Evolutionary conservation across 2,329 filamentous ascomycete species (phyloP), one percentile per base, ranked within the genome.

Genomic region (Paracoccidioides brasiliensis): DNA sequence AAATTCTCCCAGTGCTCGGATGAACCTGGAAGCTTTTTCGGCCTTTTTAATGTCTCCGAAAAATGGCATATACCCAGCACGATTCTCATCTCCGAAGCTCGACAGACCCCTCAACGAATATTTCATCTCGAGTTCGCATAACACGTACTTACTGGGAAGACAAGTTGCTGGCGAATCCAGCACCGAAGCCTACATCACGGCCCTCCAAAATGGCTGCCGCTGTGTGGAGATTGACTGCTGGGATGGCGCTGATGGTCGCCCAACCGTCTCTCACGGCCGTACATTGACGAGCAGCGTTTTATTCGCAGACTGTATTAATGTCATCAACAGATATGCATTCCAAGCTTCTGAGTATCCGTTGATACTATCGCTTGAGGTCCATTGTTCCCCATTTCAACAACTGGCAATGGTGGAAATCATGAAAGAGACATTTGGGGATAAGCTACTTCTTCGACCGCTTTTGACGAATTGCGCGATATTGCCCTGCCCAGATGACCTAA

Each of bases 191-290:
- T 98, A 98, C 72, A 94, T 97, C 63, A 83, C 84, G 7, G 88
- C 90, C 3, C 79, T 98, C 5, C 84, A 88, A 60, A 85, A 88
- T 58, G 90, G 90, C 7, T 98, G 93, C 68, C 86, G 93, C 52
- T 97, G 93, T 69, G 85, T 98, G 48, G 93, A 98, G 72, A 89
- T 98, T 53, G 93, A 98, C 71, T 97, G 91, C 71, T 98, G 93
- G 93, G 90, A 98, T 70, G 93, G 93, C 14, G 80, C 81, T 53
- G 86, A 95, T 66, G 89, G 88, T 42, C 82, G 88, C 64, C 93
- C 93, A 0, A 82, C 90, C 54, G 93, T 98, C 37, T 90, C 88
- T 59, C 93, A 98, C 64, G 93, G 93, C 30, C 84, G 85, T 57
- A 95, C 90, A 0, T 78, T 94, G 70, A 97, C 93, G 0, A 91